These are phyloP conservation scores for Russula vinacea DNA, from an alignment of 768 basidiomycete species.

Conservation along the genomic window DNA sequence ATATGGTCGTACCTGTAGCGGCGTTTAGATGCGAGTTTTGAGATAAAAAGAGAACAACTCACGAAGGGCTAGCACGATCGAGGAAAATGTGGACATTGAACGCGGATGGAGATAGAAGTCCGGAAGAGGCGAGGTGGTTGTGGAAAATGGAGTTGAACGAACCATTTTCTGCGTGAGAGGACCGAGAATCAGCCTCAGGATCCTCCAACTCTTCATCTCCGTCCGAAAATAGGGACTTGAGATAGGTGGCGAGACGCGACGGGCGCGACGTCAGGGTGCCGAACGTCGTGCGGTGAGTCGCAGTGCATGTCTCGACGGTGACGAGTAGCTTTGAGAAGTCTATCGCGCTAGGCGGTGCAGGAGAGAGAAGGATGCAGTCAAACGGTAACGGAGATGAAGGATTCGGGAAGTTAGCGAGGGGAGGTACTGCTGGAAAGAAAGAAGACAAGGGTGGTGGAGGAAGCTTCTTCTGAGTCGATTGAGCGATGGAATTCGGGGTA, in stretches of 20 bases:
- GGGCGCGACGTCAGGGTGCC: conserved; percentile 65
- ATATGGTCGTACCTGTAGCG: conserved; percentile 63
- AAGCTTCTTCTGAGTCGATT: conserved; percentile 32
- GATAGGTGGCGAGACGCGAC: conserved; percentile 53
- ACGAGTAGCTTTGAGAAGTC: conserved; percentile 65
- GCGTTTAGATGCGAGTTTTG: conserved; percentile 11
- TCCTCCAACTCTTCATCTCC: conserved; percentile 37
- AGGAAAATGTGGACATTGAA: conserved; percentile 67
- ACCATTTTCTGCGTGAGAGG: conserved; percentile 46
- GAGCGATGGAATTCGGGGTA: conserved; percentile 24
- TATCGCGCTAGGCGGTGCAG: conserved; percentile 44
- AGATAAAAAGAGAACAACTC: conserved; percentile 37
- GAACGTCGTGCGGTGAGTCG: conserved; percentile 62
- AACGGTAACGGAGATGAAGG: conserved; percentile 57
- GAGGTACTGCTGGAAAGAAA: conserved; percentile 47
- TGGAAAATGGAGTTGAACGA: conserved; percentile 53
- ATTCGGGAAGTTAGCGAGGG: conserved; percentile 43
- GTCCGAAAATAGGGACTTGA: conserved; percentile 35
- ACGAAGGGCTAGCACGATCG: conserved; percentile 78
- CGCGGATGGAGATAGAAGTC: conserved; percentile 46
- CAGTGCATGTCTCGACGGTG: conserved; percentile 69
- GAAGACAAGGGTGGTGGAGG: conserved; percentile 35
- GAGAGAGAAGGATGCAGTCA: conserved; percentile 61
- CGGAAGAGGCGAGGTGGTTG: conserved; percentile 61
- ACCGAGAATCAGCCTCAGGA: conserved; percentile 54